Evolutionary conservation across 768 basidiomycete genomes (phyloP).

Genomic region (Coprinellus micaceus): DNA sequence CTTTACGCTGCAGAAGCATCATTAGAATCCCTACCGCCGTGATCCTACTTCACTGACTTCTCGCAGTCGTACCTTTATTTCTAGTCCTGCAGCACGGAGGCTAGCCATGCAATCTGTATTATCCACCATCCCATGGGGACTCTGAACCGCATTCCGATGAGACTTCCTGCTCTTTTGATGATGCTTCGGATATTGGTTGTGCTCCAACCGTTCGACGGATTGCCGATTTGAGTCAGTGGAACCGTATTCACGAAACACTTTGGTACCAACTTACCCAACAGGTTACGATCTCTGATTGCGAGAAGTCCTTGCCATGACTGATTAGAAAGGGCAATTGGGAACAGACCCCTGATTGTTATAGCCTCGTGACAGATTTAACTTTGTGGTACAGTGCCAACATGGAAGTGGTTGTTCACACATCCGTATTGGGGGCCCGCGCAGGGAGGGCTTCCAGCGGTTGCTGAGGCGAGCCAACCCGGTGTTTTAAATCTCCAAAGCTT

Average conservation of each 20-base stretch:
- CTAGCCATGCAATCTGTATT: not conserved
- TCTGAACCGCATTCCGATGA: too few species aligned
- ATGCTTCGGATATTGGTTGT: too few species aligned
- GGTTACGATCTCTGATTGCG: constrained; percentile 29
- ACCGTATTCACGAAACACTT: constrained; percentile 6
- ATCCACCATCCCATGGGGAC: too few species aligned
- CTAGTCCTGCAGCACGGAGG: not conserved
- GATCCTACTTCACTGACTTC: constrained; percentile 3
- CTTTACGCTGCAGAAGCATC: constrained; percentile 8
- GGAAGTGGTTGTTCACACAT: constrained; percentile 24
- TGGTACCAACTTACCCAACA: constrained; percentile 20
- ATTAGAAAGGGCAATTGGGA: constrained; percentile 20
- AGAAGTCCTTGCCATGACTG: constrained; percentile 25
- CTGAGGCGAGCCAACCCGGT: too few species aligned
- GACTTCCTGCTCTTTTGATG: too few species aligned
- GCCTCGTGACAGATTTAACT: constrained; percentile 30
- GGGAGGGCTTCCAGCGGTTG: too few species aligned
- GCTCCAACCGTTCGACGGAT: constrained; percentile 22
- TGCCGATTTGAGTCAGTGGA: constrained; percentile 35
- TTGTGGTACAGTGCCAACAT: constrained; percentile 20
- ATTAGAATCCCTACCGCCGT: constrained; percentile 6
- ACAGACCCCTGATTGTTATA: constrained; percentile 31
- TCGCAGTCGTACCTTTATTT: constrained; percentile 2
- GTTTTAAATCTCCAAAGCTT: too few species aligned
- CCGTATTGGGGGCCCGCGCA: too few species aligned